Conservation (phyloP, 768 basidiomycete genomes). For the Ramaria rubella region DNA sequence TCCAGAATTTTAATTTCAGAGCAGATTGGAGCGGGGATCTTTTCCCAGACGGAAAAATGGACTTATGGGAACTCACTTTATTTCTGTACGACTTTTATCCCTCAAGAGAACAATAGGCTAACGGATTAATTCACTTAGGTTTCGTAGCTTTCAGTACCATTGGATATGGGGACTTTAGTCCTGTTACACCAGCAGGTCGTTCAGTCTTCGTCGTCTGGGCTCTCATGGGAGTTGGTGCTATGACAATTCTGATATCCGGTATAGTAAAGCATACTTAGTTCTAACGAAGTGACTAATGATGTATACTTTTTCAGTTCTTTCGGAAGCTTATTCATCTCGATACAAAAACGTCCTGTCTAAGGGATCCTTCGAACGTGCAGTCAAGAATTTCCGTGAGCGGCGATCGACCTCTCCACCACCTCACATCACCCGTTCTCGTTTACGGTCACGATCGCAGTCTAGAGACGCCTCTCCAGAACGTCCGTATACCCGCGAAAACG, state of each 20-base stretch:
- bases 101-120: not conserved
- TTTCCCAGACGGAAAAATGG: conserved; percentile 66
- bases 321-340: conserved; percentile 59
- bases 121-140: conserved; percentile 33
- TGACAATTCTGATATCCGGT: conserved; percentile 74
- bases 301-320: conserved; percentile 40
- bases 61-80: conserved; percentile 55
- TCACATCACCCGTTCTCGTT: not conserved
- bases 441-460: not conserved
- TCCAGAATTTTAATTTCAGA: not conserved
- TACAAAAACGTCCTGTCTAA: conserved; percentile 50
- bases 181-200: conserved; percentile 60
- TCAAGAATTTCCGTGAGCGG: conserved; percentile 39
- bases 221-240: conserved; percentile 63
- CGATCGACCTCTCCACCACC: conserved; percentile 11
- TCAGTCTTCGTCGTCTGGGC: conserved; percentile 78
- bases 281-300: not conserved
- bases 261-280: not conserved
- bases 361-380: conserved; percentile 37
- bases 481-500: conserved; percentile 12
- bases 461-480: not conserved
- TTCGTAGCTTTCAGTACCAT: conserved; percentile 69
- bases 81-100: conserved; percentile 47
- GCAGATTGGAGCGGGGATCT: conserved; percentile 64
- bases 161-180: conserved; percentile 56